These are phyloP conservation scores for Pichia cabralensis DNA, from an alignment of 805 yeast genomes.

Conservation along the genomic window DNA sequence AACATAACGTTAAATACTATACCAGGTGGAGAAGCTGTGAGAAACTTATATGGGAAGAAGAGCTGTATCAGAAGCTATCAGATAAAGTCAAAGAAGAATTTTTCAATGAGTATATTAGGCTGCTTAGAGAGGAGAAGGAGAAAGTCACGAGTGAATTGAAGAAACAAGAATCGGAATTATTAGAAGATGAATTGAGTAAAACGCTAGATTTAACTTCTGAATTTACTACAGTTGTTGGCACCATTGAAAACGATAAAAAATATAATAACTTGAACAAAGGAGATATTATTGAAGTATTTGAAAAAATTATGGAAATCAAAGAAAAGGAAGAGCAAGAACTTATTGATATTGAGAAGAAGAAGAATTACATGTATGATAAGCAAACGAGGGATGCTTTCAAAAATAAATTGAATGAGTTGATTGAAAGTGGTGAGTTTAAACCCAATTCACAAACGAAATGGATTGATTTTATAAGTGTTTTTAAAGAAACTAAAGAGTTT, in stretches of 20 bases:
- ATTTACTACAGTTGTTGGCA: slow-evolving; percentile 9
- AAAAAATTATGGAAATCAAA: slow-evolving; percentile 20
- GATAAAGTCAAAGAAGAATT: no score
- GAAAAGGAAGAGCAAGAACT: slow-evolving; percentile 24
- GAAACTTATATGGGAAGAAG: slow-evolving; percentile 23
- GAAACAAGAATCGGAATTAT: no score
- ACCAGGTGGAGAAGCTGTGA: slow-evolving; percentile 52
- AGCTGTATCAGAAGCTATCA: slow-evolving; percentile 36
- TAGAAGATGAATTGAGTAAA: no score
- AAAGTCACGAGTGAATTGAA: no score
- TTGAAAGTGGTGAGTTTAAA: slow-evolving; percentile 18
- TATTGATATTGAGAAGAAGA: slow-evolving; percentile 23
- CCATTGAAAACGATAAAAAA: not conserved
- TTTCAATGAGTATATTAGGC: no score
- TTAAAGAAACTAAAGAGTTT: slow-evolving; percentile 51
- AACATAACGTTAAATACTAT: slow-evolving; percentile 36
- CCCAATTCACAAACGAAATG: slow-evolving; percentile 47
- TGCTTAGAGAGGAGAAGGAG: no score
- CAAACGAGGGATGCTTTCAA: slow-evolving; percentile 55
- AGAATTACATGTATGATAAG: slow-evolving; percentile 49
- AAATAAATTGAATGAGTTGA: slow-evolving; percentile 31
- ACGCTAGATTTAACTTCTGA: slow-evolving; percentile 31
- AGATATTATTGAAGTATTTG: slow-evolving; percentile 51
- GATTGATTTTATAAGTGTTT: slow-evolving; percentile 38
- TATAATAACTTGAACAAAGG: slow-evolving; percentile 32